Evolutionary conservation across 2,329 filamentous ascomycete species (phyloP), one percentile per base, ranked within the genome.

Genomic region (Lachnellula occidentalis): DNA sequence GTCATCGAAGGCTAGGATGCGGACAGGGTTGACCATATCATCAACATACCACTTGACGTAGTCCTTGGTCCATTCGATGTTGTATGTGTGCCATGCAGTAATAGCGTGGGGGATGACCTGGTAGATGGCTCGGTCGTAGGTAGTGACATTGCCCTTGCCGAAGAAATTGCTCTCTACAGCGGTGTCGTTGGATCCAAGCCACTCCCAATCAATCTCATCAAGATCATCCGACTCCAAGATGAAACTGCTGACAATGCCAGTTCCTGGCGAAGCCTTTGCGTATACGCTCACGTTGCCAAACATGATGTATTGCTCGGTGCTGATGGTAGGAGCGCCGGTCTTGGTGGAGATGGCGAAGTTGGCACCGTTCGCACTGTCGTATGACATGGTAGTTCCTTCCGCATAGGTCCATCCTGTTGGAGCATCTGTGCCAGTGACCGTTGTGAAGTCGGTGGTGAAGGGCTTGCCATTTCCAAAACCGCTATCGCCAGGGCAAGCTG

Each of bases 1-100:
- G 58, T 78, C 76, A 42, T 63, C 66, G 61, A 73, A 78, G 48
- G 70, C 70, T 24, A 78, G 72, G 3, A 73, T 76, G 55, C 80
- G 78, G 22, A 77, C 67, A 22, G 71, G 64, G 5, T 60, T 61
- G 55, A 31, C 27, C 27, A 31, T 31, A 11, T 74, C 75, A 64
- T 83, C 76, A 53, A 89, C 78, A 65, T 78, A 75, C 78, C 83
- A 89, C 55, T 76, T 72, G 56, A 86, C 73, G 34, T 72, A 67
- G 7, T 80, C 76, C 27, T 76, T 67, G 21, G 80, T 85, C 86
- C 86, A 89, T 72, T 87, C 80, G 50, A 89, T 66, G 8, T 78
- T 78, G 73, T 89, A 89, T 53, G 79, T 87, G 73, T 88, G 83
- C 63, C 75, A 78, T 52, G 74, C 58, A 14, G 63, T 60, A 15